Conservation (phyloP, 768 basidiomycete genomes). For the Punctularia strigosozonata region DNA sequence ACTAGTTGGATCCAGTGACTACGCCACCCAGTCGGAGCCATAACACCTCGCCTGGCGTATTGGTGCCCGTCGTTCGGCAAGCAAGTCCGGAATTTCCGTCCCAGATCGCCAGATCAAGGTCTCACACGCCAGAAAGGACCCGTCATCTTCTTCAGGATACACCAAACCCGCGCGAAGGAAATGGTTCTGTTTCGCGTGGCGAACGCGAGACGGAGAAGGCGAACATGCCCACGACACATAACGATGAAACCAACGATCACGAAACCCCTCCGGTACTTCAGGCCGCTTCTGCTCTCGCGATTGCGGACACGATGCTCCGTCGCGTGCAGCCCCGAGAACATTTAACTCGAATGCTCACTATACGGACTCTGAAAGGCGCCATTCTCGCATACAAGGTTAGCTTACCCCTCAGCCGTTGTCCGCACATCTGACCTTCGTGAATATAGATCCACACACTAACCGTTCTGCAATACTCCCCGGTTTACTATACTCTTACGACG, state of each 20-base stretch:
- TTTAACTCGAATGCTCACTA: not conserved
- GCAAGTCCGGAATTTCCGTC: not conserved
- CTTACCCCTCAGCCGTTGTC: not conserved
- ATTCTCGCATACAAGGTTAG: not conserved
- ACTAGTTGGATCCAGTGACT: constrained; percentile 20
- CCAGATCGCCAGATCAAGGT: not conserved
- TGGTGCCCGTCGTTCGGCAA: no score
- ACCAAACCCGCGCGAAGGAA: no score
- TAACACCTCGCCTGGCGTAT: no score
- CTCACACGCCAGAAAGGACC: not conserved
- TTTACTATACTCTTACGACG: constrained; percentile 9
- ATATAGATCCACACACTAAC: constrained; percentile 8
- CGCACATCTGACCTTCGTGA: not conserved
- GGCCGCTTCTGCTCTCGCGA: no score
- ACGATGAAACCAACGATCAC: no score
- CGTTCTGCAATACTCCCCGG: constrained; percentile 16
- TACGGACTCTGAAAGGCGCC: not conserved
- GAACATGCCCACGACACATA: no score
- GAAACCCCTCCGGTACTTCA: no score
- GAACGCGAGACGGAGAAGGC: no score
- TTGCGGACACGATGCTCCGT: no score
- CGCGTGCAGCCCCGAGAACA: no score
- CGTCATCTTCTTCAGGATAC: not conserved
- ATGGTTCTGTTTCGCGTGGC: no score
- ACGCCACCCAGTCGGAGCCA: no score